A percentile compares a stretch with the other conserved stretches of the same genome.
These are phyloP conservation scores for Chrysoporthe cubensis DNA, from an alignment of 2,329 filamentous ascomycete genomes.

Conservation along the genomic window DNA sequence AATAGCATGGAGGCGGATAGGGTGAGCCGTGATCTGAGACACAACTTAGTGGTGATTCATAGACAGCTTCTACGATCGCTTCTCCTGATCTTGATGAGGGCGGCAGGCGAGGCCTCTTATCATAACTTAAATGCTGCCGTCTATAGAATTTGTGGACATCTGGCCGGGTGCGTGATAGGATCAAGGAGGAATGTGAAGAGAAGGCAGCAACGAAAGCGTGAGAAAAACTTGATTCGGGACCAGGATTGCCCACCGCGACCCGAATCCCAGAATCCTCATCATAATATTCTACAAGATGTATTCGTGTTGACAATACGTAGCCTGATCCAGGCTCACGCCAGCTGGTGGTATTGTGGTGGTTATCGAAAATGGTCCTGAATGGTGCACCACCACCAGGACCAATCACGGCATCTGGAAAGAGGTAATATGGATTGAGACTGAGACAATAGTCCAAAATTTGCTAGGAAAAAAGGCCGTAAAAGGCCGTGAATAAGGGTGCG, in stretches of 20 bases:
- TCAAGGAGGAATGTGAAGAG: not conserved
- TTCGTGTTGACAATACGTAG: constrained; percentile 7
- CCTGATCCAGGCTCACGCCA: not conserved
- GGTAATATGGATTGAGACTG: not conserved
- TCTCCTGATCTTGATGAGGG: not conserved
- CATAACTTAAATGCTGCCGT: not conserved
- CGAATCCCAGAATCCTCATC: too few relatives aligned
- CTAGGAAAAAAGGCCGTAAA: constrained; percentile 1
- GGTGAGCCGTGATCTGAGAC: not conserved
- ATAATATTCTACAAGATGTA: not conserved
- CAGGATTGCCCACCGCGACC: not conserved
- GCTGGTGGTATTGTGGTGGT: constrained; percentile 1
- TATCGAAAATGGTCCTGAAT: constrained; percentile 13
- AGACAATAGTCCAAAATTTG: constrained; percentile 16
- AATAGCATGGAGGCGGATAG: not conserved
- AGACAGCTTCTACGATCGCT: not conserved
- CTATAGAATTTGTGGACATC: not conserved
- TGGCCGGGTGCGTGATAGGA: not conserved
- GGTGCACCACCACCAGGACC: constrained; percentile 7
- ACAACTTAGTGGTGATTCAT: not conserved
- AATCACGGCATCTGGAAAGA: constrained; percentile 7
- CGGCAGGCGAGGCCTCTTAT: not conserved
- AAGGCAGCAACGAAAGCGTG: not conserved
- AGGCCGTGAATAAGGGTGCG: constrained; percentile 18
- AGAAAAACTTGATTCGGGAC: not conserved